Percentiles rank a stretch among this genome's conserved stretches.
These are phyloP conservation scores for Puya raimondii DNA, from an alignment of 176 grass and related monocot species.

Conservation along the genomic window DNA sequence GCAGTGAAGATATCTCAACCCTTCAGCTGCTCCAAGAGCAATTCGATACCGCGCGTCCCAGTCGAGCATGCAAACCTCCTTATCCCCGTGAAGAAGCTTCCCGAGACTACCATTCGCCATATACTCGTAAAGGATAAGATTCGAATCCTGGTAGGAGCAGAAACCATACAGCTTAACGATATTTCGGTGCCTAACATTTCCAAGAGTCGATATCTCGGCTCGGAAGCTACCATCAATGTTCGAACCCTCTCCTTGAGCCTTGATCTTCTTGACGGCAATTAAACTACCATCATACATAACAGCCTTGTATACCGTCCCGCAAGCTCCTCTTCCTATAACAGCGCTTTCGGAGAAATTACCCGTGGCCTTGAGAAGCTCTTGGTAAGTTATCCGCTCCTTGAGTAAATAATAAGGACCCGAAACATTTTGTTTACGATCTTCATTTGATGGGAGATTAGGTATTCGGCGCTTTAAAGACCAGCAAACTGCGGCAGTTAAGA, in stretches of 20 bases:
- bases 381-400: constrained; percentile 71
- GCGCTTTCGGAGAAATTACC: constrained; percentile 62
- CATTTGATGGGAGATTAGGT: constrained; percentile 36
- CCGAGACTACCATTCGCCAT: constrained; percentile 98
- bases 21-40: constrained; percentile 77
- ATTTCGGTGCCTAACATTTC: constrained; percentile 89
- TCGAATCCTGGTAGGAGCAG: constrained; percentile 69
- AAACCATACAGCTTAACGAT: constrained; percentile 96
- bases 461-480: constrained; percentile 70
- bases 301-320: constrained; percentile 84
- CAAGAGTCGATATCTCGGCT: constrained; percentile 90
- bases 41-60: constrained; percentile 79
- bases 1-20: constrained; percentile 73
- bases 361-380: constrained; percentile 72
- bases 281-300: constrained; percentile 50
- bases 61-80: constrained; percentile 47
- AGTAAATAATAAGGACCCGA: constrained; percentile 59
- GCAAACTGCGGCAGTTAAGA: constrained; percentile 70
- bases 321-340: constrained; percentile 75
- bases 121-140: constrained; percentile 90
- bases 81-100: constrained; percentile 58
- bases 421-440: constrained; percentile 40
- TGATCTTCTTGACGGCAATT: constrained; percentile 90
- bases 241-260: constrained; percentile 65
- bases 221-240: constrained; percentile 76